Evolutionary conservation across 2,329 filamentous ascomycete species (phyloP).

Genomic region (Penicillium sp.): DNA sequence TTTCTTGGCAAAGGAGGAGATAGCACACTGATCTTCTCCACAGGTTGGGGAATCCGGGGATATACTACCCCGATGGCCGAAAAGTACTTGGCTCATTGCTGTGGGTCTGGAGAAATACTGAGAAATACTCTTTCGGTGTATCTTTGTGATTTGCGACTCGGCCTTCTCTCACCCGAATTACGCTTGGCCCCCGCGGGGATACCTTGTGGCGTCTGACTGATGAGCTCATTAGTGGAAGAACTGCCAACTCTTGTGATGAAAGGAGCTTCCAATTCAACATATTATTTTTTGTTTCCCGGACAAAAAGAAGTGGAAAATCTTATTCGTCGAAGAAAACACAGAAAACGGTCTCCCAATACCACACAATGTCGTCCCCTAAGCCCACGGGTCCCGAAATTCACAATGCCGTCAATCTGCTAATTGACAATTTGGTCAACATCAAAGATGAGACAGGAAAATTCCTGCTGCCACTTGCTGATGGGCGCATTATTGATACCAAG

Average conservation of each 20-base stretch:
- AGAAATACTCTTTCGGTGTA: background rate
- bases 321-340: background rate
- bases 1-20: constrained; percentile 6
- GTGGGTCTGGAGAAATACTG: background rate
- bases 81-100: background rate
- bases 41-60: constrained; percentile 14
- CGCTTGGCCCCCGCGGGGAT: constrained; percentile 16
- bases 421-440: constrained; percentile 73
- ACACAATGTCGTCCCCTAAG: constrained; percentile 19
- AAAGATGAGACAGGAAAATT: constrained; percentile 72
- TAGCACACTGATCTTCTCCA: background rate
- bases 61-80: constrained; percentile 13
- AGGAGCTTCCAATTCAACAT: background rate
- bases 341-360: background rate
- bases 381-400: constrained; percentile 44
- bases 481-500: constrained; percentile 77
- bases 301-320: background rate
- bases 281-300: background rate
- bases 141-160: background rate
- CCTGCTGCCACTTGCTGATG: constrained; percentile 67
- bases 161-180: constrained; percentile 18
- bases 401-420: constrained; percentile 62
- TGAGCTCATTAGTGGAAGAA: constrained; percentile 16
- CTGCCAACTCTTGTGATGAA: constrained; percentile 1
- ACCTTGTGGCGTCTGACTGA: constrained; percentile 5